Base-by-base conservation (phyloP, 352 stramenopile species). In the Pythium dissimile region DNA sequence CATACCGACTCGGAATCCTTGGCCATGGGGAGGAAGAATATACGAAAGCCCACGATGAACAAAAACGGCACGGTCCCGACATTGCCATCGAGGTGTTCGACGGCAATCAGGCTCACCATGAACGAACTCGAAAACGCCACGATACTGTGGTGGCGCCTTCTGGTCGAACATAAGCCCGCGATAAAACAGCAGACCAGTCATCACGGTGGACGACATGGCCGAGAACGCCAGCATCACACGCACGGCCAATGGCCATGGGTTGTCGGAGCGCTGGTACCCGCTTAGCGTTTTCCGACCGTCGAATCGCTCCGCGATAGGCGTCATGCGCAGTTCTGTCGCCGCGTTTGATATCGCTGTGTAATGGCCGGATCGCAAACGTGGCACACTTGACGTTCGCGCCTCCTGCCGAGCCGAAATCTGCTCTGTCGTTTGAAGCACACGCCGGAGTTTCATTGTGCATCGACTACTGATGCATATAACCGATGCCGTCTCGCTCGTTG, bases 381-480 rank as follows among this genome's bases (percentile, higher is more conserved):
- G 51, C 0, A 59, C 39, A 18, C 37, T 59, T 23, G 50, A 57
- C 1, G 26, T n/a, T n/a, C 31, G 26, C 35, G 34, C 27, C 16
- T 15, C n/a, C n/a, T n/a, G n/a, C n/a, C n/a, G n/a, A n/a, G n/a
- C n/a, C n/a, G n/a, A n/a, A n/a, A n/a, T n/a, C n/a, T n/a, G n/a
- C 3, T 20, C 28, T 5, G 46, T n/a, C 5, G n/a, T 24, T 35
- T 18, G 11, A 15, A 21, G 46, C 3, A 52, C 42, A 20, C 12
- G 18, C 4, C n/a, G 45, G 3, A 71, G 38, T 16, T 50, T 59
- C 3, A 72, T 39, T 1, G 47, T 38, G 16, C 59, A 72, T 2
- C 55, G 60, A 42, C 69, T 69, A 8, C 46, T 69, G 39, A 66
- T 50, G 44, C 54, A 71, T 10, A 41, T 30, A 24, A 68, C 53